Conservation (phyloP, 2,329 filamentous ascomycete species). For the Sphaerulina vaccinii region DNA sequence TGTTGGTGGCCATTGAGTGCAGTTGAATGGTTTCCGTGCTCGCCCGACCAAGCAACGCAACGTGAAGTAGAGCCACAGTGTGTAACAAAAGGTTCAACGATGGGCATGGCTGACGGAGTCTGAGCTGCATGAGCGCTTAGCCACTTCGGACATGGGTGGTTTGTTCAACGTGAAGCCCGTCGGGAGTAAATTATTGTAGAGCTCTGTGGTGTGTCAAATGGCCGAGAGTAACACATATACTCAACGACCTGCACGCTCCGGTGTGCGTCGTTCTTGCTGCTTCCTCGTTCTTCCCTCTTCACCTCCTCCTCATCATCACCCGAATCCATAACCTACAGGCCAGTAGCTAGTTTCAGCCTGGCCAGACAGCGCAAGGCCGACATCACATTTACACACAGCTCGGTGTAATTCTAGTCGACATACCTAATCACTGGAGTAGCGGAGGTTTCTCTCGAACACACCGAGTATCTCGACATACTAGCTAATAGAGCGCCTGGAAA, state of each 20-base stretch:
- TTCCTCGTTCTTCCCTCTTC: not conserved
- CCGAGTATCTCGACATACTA: not conserved
- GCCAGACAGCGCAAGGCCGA: not conserved
- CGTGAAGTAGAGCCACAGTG: conserved; percentile 6
- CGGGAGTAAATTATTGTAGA: conserved; percentile 22
- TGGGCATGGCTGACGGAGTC: conserved; percentile 18
- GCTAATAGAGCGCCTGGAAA: not conserved
- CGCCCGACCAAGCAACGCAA: conserved; percentile 8
- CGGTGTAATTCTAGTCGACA: conserved; percentile 3
- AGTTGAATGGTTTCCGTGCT: conserved; percentile 8
- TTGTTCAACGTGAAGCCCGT: conserved; percentile 25
- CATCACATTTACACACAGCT: not conserved
- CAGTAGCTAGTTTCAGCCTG: not conserved
- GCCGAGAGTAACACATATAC: conserved; percentile 12
- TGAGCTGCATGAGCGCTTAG: conserved; percentile 13
- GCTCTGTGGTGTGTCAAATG: conserved; percentile 3
- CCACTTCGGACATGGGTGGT: conserved; percentile 18
- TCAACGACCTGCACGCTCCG: conserved; percentile 7
- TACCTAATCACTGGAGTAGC: conserved; percentile 4
- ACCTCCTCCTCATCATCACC: not conserved
- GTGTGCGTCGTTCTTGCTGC: not conserved
- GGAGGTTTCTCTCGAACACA: conserved; percentile 2
- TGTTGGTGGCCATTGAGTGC: not conserved
- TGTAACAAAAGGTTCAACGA: not conserved
- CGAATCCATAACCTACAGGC: not conserved